phyloP scores from a whole-genome alignment of 2,329 filamentous ascomycete species.

The Aspergillus persii region DNA sequence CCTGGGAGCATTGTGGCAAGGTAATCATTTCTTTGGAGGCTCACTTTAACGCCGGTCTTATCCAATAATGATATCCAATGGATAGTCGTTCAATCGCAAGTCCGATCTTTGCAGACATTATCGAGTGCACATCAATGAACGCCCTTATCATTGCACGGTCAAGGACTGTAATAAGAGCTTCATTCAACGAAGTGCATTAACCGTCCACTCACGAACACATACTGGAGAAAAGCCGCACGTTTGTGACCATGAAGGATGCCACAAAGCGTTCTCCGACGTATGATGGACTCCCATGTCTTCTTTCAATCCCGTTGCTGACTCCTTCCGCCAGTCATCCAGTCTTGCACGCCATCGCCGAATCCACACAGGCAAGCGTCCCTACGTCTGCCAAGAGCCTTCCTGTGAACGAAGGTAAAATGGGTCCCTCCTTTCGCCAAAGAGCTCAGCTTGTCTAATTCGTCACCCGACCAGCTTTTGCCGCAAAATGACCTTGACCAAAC shows the following conservation, averaged over 20 bases:
- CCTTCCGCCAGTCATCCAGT: slow-evolving; percentile 35
- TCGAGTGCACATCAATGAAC: slow-evolving; percentile 49
- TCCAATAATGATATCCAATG: not conserved
- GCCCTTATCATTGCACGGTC: slow-evolving; percentile 47
- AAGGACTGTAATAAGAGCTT: slow-evolving; percentile 48
- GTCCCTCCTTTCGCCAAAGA: not conserved
- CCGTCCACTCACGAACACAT: slow-evolving; percentile 46
- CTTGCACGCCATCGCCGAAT: slow-evolving; percentile 41
- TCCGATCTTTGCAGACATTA: slow-evolving; percentile 48
- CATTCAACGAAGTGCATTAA: slow-evolving; percentile 48
- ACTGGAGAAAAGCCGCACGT: slow-evolving; percentile 47
- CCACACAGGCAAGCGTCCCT: slow-evolving; percentile 41
- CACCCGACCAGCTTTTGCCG: slow-evolving; percentile 36
- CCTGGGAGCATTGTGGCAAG: slow-evolving; percentile 45
- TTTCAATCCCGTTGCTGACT: slow-evolving; percentile 8
- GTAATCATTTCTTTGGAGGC: slow-evolving; percentile 24
- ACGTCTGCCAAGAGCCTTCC: slow-evolving; percentile 41
- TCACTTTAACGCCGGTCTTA: not conserved
- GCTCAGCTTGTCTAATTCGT: not conserved
- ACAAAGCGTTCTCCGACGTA: slow-evolving; percentile 46
- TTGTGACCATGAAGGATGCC: slow-evolving; percentile 42
- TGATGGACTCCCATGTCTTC: slow-evolving; percentile 12
- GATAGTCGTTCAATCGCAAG: slow-evolving; percentile 49
- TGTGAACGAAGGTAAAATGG: slow-evolving; percentile 37
- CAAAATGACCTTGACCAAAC: slow-evolving; percentile 42